Percentiles rank a stretch among this genome's conserved stretches.
These are phyloP conservation scores for Neonothopanus nambi DNA, from an alignment of 1,284 basidiomycete genomes.

Conservation along the genomic window DNA sequence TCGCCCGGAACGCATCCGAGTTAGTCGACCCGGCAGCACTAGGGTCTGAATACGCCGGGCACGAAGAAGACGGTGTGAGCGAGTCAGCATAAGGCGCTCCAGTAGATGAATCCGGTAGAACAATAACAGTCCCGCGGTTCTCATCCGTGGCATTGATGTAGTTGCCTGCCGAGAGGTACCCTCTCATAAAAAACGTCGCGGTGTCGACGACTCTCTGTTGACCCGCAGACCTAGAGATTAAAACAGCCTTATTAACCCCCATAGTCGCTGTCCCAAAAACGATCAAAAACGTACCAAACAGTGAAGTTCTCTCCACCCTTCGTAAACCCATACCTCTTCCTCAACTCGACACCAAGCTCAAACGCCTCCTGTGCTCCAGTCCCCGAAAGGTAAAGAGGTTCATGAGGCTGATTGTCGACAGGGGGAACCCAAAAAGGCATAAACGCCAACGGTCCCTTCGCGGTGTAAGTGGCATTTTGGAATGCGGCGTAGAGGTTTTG, in stretches of 20 bases:
- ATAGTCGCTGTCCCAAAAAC: no score
- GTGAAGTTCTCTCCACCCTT: slow-evolving; percentile 41
- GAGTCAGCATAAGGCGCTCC: slow-evolving; percentile 36
- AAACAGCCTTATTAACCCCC: background rate
- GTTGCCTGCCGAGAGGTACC: slow-evolving; percentile 44
- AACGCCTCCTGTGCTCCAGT: slow-evolving; percentile 42
- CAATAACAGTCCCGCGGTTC: slow-evolving; percentile 36
- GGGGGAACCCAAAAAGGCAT: slow-evolving; percentile 41
- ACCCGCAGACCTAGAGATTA: slow-evolving; percentile 34
- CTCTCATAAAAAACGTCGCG: slow-evolving; percentile 37
- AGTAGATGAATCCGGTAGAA: slow-evolving; percentile 38
- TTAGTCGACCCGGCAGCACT: slow-evolving; percentile 30
- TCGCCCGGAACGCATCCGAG: slow-evolving; percentile 31
- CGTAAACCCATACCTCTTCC: slow-evolving; percentile 41
- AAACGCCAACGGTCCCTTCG: slow-evolving; percentile 39
- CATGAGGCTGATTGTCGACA: slow-evolving; percentile 38
- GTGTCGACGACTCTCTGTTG: slow-evolving; percentile 45
- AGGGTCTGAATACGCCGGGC: slow-evolving; percentile 32
- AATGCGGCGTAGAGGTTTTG: slow-evolving; percentile 37
- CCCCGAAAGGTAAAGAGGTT: slow-evolving; percentile 38
- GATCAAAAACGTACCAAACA: slow-evolving; percentile 41
- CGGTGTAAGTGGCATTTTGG: slow-evolving; percentile 40
- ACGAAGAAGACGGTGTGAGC: slow-evolving; percentile 39
- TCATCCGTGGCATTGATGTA: slow-evolving; percentile 29
- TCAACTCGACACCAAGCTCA: slow-evolving; percentile 36